Evolutionary conservation across 768 basidiomycete genomes (phyloP), one percentile per base, ranked within the genome.

Genomic region (Leccinellum albellum): DNA sequence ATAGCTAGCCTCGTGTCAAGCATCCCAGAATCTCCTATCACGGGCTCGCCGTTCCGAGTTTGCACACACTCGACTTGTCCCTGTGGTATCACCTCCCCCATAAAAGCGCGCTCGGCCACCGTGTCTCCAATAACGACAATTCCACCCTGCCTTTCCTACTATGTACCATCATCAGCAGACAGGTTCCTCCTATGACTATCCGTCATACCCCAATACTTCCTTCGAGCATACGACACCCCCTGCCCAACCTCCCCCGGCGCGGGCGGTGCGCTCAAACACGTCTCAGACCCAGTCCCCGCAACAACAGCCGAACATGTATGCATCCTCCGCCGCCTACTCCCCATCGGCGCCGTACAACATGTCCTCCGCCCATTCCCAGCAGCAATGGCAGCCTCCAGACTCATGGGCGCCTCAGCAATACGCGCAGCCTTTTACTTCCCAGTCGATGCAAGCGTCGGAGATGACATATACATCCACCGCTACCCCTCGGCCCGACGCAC

Each of bases 101-200:
- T 71, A 70, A 70, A 69, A 67, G 67, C 72, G 56, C 66, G 59
- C 35, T 23, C 55, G 54, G 51, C 56, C 59, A 58, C 63, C 60
- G 58, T 59, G 57, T 53, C 47, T 59, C 61, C 61, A 57, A 45
- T 57, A 49, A 20, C 61, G 53, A 50, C 40, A 40, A 40, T 40
- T 45, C 58, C 61, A 80, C 80, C 75, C 82, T 35, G 73, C 82
- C 44, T 81, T 82, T 5, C 46, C 74, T 77, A 52, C 76, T 64
- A 74, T 83, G 69, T 86, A 87, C 67, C 76, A 78, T 53, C 72
- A 77, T 57, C 74, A 79, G 52, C 77, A 75, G 20, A 75, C 75
- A 32, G 67, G 73, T 35, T 74, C 74, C 54, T 63, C 75, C 56
- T 86, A 87, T 66, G 81, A 80, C 60, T 84, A 83, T 67, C 49